phyloP scores from a whole-genome alignment of 108 stramenopile species.

The Bacterosira constricta region DNA sequence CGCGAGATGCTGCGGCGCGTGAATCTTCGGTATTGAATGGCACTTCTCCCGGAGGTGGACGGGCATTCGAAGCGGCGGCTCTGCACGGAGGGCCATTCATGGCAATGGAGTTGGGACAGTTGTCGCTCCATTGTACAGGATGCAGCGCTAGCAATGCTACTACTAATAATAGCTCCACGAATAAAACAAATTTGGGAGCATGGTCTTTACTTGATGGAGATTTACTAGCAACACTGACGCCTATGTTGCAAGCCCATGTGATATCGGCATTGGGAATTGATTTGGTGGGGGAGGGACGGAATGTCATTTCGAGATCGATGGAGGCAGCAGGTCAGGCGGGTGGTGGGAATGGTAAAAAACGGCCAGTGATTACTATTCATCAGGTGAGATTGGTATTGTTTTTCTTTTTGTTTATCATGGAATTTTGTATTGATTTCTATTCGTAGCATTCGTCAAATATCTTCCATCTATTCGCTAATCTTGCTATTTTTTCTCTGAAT shows the following conservation, averaged over 20 bases:
- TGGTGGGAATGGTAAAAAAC: background rate
- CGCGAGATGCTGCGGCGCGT: constrained; percentile 31
- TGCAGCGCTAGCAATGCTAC: constrained; percentile 9
- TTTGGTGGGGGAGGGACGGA: constrained; percentile 54
- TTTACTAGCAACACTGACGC: constrained; percentile 34
- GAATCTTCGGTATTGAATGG: constrained; percentile 33
- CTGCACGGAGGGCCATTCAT: constrained; percentile 50
- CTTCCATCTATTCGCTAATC: background rate
- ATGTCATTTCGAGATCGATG: constrained; percentile 20
- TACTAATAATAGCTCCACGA: background rate
- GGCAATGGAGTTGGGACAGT: constrained; percentile 46
- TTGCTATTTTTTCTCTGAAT: too few relatives aligned
- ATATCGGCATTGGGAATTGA: constrained; percentile 44
- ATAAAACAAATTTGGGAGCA: background rate
- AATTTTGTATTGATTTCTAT: background rate
- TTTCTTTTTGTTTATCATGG: background rate
- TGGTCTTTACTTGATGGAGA: constrained; percentile 55
- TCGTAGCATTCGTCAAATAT: background rate
- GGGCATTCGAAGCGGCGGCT: constrained; percentile 5
- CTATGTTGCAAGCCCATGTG: constrained; percentile 54
- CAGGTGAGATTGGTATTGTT: constrained; percentile 12
- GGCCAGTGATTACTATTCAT: constrained; percentile 34
- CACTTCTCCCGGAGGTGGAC: background rate
- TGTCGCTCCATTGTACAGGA: constrained; percentile 49
- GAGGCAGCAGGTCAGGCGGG: constrained; percentile 4